Conservation (phyloP, 2,329 filamentous ascomycete species). For the Fusarium heterosporum region DNA sequence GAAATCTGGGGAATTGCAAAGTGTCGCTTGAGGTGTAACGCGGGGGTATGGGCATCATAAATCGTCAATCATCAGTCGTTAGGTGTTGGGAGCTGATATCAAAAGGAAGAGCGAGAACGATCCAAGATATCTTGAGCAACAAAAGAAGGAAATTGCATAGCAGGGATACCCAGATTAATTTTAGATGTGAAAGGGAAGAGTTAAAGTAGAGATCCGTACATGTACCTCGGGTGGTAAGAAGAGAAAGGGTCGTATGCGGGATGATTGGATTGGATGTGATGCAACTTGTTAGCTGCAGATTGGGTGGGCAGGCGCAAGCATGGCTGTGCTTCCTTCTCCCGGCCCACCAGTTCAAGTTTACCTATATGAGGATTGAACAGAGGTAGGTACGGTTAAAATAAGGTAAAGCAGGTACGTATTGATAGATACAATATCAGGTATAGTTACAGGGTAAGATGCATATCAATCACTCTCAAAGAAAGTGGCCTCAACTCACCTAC, state of each 20-base stretch:
- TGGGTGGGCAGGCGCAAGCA: conserved; percentile 31
- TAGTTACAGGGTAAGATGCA: too few species aligned
- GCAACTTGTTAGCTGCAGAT: conserved; percentile 34
- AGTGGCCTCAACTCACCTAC: too few species aligned
- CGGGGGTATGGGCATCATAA: conserved; percentile 10
- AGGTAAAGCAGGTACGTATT: too few species aligned
- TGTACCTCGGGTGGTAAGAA: conserved; percentile 13
- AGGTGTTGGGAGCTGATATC: background rate
- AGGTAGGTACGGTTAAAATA: too few species aligned
- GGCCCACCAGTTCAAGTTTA: background rate
- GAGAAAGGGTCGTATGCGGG: conserved; percentile 11
- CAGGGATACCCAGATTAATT: conserved; percentile 18
- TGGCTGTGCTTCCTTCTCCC: conserved; percentile 34
- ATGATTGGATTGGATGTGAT: conserved; percentile 30
- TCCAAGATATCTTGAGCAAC: conserved; percentile 1
- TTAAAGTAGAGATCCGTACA: conserved; percentile 2
- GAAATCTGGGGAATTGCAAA: conserved; percentile 2
- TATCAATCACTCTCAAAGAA: too few species aligned
- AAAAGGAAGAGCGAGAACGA: background rate
- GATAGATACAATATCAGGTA: too few species aligned
- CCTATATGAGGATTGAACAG: background rate
- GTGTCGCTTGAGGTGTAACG: background rate
- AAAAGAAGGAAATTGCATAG: conserved; percentile 15
- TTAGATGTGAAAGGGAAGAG: conserved; percentile 28
- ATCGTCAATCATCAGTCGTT: conserved; percentile 21